A percentile compares a stretch with the other conserved stretches of the same genome.
Evolutionary conservation across 2,329 filamentous ascomycete genomes (phyloP).

Genomic region (Arthrinium phaeospermum): DNA sequence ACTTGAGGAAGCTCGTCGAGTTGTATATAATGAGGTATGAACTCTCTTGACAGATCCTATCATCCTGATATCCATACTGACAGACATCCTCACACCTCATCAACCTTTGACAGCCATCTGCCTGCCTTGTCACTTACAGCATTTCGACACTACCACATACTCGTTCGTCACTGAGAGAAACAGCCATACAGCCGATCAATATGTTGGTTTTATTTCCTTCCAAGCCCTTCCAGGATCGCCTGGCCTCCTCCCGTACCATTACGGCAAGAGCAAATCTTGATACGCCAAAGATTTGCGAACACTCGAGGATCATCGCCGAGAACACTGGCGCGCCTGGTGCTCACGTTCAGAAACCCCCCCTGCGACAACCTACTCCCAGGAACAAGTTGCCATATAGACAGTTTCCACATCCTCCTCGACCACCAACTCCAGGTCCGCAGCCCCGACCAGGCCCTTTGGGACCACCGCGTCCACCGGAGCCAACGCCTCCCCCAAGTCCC

Average conservation of each 20-base stretch:
- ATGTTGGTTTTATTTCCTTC: not conserved
- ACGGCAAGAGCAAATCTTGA: not conserved
- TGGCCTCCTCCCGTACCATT: not conserved
- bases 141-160: not conserved
- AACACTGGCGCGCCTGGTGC: not conserved
- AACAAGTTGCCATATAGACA: conserved; percentile 1
- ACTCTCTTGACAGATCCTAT: not conserved
- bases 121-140: not conserved
- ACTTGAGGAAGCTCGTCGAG: not conserved
- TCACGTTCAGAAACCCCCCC: not conserved
- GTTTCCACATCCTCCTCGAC: conserved; percentile 35
- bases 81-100: not conserved
- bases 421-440: conserved; percentile 36
- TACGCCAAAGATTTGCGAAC: not conserved
- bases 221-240: not conserved
- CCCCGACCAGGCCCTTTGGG: conserved; percentile 33
- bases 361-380: not conserved
- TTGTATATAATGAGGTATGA: not conserved
- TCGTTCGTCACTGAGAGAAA: not conserved
- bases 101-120: not conserved
- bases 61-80: not conserved
- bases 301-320: not conserved
- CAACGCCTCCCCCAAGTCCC: conserved; percentile 39
- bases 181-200: not conserved
- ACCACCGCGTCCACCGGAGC: conserved; percentile 34